phyloP scores from a whole-genome alignment of 176 grass and related monocot genomes.

The Lolium multiflorum region DNA sequence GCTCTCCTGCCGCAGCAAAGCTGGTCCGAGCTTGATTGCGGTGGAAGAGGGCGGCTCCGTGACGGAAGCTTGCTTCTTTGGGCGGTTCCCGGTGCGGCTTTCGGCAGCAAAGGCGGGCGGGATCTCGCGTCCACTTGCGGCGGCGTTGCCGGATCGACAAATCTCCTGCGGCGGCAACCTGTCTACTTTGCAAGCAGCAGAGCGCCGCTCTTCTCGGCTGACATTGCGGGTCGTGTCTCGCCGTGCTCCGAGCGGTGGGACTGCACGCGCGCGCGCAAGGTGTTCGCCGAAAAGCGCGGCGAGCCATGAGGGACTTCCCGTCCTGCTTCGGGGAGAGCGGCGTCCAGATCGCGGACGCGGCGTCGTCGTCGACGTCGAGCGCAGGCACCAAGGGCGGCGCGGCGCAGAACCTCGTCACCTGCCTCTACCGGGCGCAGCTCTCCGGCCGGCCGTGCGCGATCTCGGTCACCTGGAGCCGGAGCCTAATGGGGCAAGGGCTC shows the following conservation, averaged over 20 bases:
- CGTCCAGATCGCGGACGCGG: conserved; percentile 72
- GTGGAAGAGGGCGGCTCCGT: conserved; percentile 20
- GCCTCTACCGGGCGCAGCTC: conserved; percentile 77
- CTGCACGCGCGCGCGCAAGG: conserved; percentile 30
- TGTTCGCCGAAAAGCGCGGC: conserved; percentile 43
- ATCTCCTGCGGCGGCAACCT: neutral
- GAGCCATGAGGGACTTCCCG: conserved; percentile 78
- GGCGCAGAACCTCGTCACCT: conserved; percentile 69
- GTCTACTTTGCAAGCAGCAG: neutral
- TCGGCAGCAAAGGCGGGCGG: conserved; percentile 39
- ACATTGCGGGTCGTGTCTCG: conserved; percentile 37
- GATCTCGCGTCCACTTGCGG: conserved; percentile 42
- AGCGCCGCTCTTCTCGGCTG: conserved; percentile 8
- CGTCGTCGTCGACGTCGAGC: conserved; percentile 53
- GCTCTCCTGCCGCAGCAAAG: conserved; percentile 11
- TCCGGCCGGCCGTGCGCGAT: conserved; percentile 53
- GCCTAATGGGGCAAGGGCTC: conserved; percentile 73
- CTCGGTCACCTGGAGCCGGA: conserved; percentile 58
- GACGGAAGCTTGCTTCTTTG: conserved; percentile 42
- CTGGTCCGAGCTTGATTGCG: conserved; percentile 34
- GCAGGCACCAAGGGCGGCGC: conserved; percentile 48
- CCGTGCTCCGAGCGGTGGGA: conserved; percentile 33
- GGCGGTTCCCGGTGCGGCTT: conserved; percentile 39
- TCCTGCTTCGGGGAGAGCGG: conserved; percentile 94
- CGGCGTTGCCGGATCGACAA: conserved; percentile 48